Evolutionary conservation across 2,329 filamentous ascomycete genomes (phyloP).

Genomic region (Bipolaris oryzae): DNA sequence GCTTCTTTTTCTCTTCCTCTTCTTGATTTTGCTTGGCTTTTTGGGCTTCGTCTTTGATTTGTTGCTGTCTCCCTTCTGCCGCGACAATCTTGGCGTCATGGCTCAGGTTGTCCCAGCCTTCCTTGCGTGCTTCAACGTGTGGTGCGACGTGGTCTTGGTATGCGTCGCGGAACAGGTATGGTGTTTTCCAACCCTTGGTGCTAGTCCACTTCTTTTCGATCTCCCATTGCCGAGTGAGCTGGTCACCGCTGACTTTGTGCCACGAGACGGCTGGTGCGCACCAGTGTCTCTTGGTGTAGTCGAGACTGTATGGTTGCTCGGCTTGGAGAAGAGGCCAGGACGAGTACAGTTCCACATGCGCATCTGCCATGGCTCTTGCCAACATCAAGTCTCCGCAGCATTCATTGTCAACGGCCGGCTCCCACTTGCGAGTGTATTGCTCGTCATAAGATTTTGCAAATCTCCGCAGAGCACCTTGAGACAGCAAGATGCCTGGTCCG

Average conservation of each 20-base stretch:
- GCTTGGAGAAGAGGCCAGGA: slow-evolving; percentile 53
- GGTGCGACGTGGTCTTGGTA: slow-evolving; percentile 41
- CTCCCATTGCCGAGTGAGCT: slow-evolving; percentile 40
- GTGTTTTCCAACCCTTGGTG: slow-evolving; percentile 39
- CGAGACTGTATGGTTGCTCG: slow-evolving; percentile 49
- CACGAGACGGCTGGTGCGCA: slow-evolving; percentile 51
- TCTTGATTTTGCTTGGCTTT: not conserved
- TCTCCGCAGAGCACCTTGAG: slow-evolving; percentile 48
- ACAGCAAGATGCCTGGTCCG: slow-evolving; percentile 52
- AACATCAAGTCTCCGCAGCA: slow-evolving; percentile 50
- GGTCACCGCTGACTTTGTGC: slow-evolving; percentile 36
- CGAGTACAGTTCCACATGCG: slow-evolving; percentile 45
- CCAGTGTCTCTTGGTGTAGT: slow-evolving; percentile 51
- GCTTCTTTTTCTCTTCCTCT: not conserved
- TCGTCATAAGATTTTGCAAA: slow-evolving; percentile 42
- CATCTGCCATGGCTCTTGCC: slow-evolving; percentile 42
- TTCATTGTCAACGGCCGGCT: slow-evolving; percentile 35
- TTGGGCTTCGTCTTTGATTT: slow-evolving; percentile 20
- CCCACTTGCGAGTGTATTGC: slow-evolving; percentile 42
- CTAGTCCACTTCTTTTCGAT: slow-evolving; percentile 43
- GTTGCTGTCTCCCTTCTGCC: slow-evolving; percentile 21
- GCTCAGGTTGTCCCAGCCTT: slow-evolving; percentile 46
- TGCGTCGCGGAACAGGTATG: slow-evolving; percentile 44
- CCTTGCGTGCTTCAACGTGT: slow-evolving; percentile 32
- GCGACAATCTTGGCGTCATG: slow-evolving; percentile 27